Conservation (phyloP, 2,329 filamentous ascomycete species). For the Pseudopyricularia javanii region DNA sequence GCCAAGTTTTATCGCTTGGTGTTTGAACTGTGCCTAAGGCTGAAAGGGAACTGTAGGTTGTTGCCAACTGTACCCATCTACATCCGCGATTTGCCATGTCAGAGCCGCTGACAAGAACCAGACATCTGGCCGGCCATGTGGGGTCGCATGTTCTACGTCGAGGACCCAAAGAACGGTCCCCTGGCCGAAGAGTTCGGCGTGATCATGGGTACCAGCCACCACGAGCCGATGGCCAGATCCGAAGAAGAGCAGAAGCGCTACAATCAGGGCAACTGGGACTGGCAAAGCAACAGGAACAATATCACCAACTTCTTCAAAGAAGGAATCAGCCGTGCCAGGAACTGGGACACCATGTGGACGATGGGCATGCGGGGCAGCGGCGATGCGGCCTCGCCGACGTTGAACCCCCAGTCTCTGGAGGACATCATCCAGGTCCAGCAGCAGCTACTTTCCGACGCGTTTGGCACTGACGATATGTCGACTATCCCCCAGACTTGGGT, state of each 20-base stretch:
- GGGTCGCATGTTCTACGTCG: constrained; percentile 43
- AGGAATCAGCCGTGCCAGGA: constrained; percentile 34
- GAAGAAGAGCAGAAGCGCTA: constrained; percentile 23
- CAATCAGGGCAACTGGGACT: constrained; percentile 36
- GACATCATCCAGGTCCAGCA: constrained; percentile 25
- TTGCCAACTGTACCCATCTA: background rate
- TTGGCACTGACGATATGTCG: background rate
- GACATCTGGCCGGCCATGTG: constrained; percentile 47
- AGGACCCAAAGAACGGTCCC: constrained; percentile 37
- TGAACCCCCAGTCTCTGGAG: constrained; percentile 24
- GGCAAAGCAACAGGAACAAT: constrained; percentile 37
- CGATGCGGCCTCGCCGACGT: constrained; percentile 33
- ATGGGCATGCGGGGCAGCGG: constrained; percentile 39
- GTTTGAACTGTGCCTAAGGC: constrained; percentile 42
- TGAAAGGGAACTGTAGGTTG: constrained; percentile 33
- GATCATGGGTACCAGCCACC: constrained; percentile 45
- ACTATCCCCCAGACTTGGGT: constrained; percentile 45
- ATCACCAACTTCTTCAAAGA: constrained; percentile 39
- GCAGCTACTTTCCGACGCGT: constrained; percentile 4
- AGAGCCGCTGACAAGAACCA: background rate
- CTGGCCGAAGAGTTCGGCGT: constrained; percentile 44
- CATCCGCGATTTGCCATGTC: background rate
- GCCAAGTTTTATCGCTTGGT: constrained; percentile 38
- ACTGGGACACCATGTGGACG: constrained; percentile 36
- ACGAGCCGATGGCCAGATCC: constrained; percentile 42